These are phyloP conservation scores for Nicotiana benthamiana DNA, from an alignment of 257 asterid genomes.

Conservation along the genomic window DNA sequence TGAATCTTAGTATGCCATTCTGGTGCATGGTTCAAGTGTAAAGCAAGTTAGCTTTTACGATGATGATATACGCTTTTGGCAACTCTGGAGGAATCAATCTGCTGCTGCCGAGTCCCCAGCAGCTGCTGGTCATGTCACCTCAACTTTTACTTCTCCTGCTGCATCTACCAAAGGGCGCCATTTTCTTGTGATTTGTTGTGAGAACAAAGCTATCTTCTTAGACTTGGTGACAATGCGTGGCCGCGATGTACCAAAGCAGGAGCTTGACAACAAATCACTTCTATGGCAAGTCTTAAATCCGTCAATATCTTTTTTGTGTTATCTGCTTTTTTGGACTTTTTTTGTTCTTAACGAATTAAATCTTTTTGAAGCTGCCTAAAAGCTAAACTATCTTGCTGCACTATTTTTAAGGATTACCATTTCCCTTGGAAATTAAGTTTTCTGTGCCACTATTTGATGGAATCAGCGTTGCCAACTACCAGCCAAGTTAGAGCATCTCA, in stretches of 20 bases:
- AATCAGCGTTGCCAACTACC: neutral
- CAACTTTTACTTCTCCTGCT: conserved; percentile 81
- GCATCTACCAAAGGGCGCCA: conserved; percentile 96
- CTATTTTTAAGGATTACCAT: conserved; percentile 1
- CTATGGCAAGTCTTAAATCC: conserved; percentile 52
- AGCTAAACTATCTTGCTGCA: neutral
- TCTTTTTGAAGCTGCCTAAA: neutral
- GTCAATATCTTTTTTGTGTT: neutral
- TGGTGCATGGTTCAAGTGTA: conserved; percentile 62
- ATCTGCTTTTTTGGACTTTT: neutral
- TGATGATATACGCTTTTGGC: conserved; percentile 95
- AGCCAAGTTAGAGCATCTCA: neutral
- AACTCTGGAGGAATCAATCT: conserved; percentile 75
- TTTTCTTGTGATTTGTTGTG: conserved; percentile 95
- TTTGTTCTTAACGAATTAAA: neutral
- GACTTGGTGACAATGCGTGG: conserved; percentile 99
- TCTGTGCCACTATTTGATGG: neutral
- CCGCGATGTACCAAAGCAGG: conserved; percentile 97
- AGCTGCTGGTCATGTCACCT: conserved; percentile 66
- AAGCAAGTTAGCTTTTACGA: conserved; percentile 98
- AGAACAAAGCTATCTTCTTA: conserved; percentile 90
- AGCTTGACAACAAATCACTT: conserved; percentile 89
- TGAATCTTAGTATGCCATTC: conserved; percentile 28
- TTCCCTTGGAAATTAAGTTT: neutral
- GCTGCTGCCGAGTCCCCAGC: conserved; percentile 97